Conservation (phyloP, 1,139 yeast genomes). For the Saccharomyces hybrid region DNA sequence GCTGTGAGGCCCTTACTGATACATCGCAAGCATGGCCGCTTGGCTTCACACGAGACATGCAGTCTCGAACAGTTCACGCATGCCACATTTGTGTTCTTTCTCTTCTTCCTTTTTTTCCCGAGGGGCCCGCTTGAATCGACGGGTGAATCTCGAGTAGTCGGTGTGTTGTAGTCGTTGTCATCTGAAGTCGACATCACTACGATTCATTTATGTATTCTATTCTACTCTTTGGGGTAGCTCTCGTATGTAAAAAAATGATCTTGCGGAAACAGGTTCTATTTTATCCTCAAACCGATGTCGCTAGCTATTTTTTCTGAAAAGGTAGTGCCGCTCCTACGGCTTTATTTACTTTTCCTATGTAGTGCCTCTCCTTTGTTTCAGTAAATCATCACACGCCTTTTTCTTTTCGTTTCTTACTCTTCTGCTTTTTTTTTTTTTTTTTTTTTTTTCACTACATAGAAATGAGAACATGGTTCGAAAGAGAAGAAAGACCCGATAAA, state of each 20-base stretch:
- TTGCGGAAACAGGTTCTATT: background rate
- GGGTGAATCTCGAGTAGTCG: background rate
- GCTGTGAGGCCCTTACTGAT: conserved; percentile 55
- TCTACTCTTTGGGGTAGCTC: background rate
- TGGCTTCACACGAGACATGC: conserved; percentile 78
- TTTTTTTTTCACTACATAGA: background rate
- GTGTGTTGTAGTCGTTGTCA: conserved; percentile 3
- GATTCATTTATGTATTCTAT: conserved; percentile 1
- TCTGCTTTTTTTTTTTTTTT: background rate
- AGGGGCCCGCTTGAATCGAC: background rate
- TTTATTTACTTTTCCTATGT: background rate
- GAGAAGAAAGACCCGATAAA: background rate
- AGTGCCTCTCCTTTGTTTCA: background rate
- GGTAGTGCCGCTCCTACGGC: background rate
- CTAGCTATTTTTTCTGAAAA: background rate
- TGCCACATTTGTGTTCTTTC: conserved; percentile 67
- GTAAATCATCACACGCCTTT: background rate
- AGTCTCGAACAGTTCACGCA: conserved; percentile 81
- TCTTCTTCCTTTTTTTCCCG: conserved; percentile 12
- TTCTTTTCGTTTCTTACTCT: background rate
- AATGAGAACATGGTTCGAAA: background rate
- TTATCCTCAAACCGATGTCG: background rate
- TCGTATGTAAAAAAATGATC: background rate
- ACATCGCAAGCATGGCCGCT: conserved; percentile 80
- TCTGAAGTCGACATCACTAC: background rate